Percentiles rank a stretch among this genome's conserved stretches.
These are phyloP conservation scores for Thymus mandschuricus DNA, from an alignment of 257 asterid species.

Conservation along the genomic window DNA sequence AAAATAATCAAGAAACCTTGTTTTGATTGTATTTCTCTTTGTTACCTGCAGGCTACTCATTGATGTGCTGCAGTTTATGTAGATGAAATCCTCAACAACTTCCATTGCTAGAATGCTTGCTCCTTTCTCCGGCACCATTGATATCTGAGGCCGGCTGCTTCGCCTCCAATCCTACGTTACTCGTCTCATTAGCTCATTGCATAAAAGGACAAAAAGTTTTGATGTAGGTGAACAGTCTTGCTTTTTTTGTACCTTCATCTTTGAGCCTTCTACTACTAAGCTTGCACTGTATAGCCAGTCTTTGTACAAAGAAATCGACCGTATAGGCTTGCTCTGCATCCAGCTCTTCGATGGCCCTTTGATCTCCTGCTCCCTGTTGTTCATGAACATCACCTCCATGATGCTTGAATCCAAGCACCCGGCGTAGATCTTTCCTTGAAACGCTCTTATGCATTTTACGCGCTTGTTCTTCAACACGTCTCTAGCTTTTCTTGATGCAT, in stretches of 20 bases:
- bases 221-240: background rate
- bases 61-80: conserved; percentile 67
- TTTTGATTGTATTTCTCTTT: background rate
- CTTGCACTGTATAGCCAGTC: conserved; percentile 82
- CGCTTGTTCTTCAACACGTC: conserved; percentile 69
- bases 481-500: conserved; percentile 62
- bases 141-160: conserved; percentile 57
- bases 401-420: conserved; percentile 91
- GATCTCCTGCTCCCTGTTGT: conserved; percentile 70
- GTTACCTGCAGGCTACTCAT: conserved; percentile 71
- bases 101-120: conserved; percentile 71
- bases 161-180: conserved; percentile 87
- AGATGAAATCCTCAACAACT: conserved; percentile 92
- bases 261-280: conserved; percentile 66
- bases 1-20: background rate
- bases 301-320: conserved; percentile 63
- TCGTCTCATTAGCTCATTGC: conserved; percentile 12
- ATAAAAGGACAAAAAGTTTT: too few relatives aligned
- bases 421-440: conserved; percentile 72
- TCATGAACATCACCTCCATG: conserved; percentile 66
- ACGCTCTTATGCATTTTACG: conserved; percentile 57
- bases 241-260: conserved; percentile 55
- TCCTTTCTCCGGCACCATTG: conserved; percentile 67
- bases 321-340: conserved; percentile 75
- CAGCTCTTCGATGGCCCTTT: conserved; percentile 77